A percentile compares a stretch with the other conserved stretches of the same genome.
These are phyloP conservation scores for Calonectria montana DNA, from an alignment of 2,329 filamentous ascomycete genomes.

Conservation along the genomic window DNA sequence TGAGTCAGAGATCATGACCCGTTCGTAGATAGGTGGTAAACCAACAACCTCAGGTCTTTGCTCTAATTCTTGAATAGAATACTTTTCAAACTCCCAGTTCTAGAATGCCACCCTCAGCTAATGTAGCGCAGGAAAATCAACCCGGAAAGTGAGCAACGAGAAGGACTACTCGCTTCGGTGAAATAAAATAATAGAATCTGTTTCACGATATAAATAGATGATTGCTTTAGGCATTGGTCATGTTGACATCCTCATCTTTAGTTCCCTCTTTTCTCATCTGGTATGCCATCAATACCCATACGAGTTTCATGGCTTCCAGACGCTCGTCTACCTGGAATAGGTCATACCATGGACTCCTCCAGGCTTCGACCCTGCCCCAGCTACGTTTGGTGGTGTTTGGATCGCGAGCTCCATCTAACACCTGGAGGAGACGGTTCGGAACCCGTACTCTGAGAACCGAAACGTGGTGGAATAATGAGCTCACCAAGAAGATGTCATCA, in stretches of 20 bases:
- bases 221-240: constrained; percentile 40
- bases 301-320: constrained; percentile 64
- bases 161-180: not conserved
- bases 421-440: constrained; percentile 62
- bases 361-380: constrained; percentile 66
- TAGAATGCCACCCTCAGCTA: not conserved
- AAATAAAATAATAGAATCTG: not conserved
- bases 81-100: not conserved
- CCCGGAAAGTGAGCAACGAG: not conserved
- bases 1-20: not conserved
- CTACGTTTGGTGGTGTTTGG: constrained; percentile 49
- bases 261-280: constrained; percentile 61
- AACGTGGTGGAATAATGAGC: constrained; percentile 71
- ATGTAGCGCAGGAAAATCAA: not conserved
- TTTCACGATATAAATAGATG: not conserved
- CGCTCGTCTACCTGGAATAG: constrained; percentile 66
- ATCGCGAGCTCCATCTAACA: constrained; percentile 60
- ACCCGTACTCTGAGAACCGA: constrained; percentile 70
- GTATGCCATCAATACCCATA: constrained; percentile 72
- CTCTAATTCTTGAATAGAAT: not conserved
- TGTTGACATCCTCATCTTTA: constrained; percentile 41
- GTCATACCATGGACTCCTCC: constrained; percentile 72
- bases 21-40: not conserved
- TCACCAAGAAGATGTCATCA: constrained; percentile 73
- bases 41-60: not conserved